Base-by-base conservation (phyloP, 2,329 filamentous ascomycete genomes). In the Aspergillus thermomutatus region DNA sequence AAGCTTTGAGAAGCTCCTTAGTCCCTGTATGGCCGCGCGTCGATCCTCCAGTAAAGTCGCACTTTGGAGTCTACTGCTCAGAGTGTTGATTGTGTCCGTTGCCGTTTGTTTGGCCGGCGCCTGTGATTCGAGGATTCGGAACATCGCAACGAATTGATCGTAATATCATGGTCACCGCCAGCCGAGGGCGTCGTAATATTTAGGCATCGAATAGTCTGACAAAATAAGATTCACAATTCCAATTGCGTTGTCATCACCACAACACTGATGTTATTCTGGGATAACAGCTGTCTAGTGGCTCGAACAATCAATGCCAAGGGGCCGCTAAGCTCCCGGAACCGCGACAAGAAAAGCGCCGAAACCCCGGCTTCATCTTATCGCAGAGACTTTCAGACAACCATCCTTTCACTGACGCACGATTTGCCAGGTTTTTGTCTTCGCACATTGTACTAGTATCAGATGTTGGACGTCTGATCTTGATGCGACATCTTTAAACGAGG, bases 71-170 rank as follows among this genome's bases (percentile, higher is more conserved):
- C 94, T 90, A 68, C 87, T 88, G 75, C 92, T 95, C 59, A 97
- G 82, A 45, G 92, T 90, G 60, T 88, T 89, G 73, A 99, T 99
- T 45, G 94, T 97, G 72, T 96, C 92, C 70, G 90, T 89, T 66
- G 93, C 94, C 69, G 91, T 96, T 83, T 99, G 94, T 82, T 95
- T 94, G 72, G 92, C 91, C 67, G 94, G 94, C 70, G 91, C 90
- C 76, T 88, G 83, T 66, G 83, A 82, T 73, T 86, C 83, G 66
- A 87, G 82, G 68, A 86, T 84, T 72, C 80, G 78, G 65, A 81
- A 79, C 79, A 81, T 81, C 60, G 70, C 74, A 68, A 61, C 50
- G 60, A 60, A 59, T 66, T 55, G 56, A 53, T 68, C 60, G 68
- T 67, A 72, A 64, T 71, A 63, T 75, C 75, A 77, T 76, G 72